These are phyloP conservation scores for Diaporthe citri DNA, from an alignment of 2,329 filamentous ascomycete species.

Conservation along the genomic window DNA sequence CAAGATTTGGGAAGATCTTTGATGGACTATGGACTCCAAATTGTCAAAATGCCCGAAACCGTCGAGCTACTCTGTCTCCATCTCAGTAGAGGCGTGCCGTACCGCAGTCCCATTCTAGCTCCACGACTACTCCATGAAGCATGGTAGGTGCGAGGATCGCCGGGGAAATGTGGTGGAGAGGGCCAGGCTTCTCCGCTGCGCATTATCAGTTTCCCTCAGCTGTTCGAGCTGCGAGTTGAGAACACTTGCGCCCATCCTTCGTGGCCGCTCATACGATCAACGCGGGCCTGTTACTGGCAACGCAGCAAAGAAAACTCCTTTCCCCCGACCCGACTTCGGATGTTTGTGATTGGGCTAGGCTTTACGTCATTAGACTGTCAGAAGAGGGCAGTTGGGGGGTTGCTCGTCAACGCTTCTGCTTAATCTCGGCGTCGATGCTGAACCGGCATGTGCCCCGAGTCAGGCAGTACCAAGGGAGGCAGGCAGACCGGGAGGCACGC, in stretches of 20 bases:
- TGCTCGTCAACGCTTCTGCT: conserved; percentile 31
- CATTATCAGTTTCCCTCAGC: background rate
- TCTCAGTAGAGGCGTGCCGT: conserved; percentile 39
- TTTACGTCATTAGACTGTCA: conserved; percentile 35
- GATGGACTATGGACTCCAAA: conserved; percentile 38
- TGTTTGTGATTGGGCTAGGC: background rate
- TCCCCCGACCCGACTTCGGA: conserved; percentile 32
- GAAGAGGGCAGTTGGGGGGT: conserved; percentile 13
- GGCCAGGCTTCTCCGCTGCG: conserved; percentile 21
- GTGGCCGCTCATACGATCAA: conserved; percentile 2
- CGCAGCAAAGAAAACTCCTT: conserved; percentile 26
- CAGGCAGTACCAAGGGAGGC: conserved; percentile 30
- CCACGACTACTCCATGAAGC: conserved; percentile 36
- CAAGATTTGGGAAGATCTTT: conserved; percentile 40
- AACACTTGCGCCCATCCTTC: background rate
- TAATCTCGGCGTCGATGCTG: conserved; percentile 38
- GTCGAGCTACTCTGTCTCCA: conserved; percentile 37
- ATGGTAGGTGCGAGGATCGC: conserved; percentile 27
- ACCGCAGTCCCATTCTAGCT: conserved; percentile 37
- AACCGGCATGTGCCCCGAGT: conserved; percentile 33
- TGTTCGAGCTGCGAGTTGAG: background rate
- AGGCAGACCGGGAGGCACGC: conserved; percentile 26
- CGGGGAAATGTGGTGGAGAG: conserved; percentile 12
- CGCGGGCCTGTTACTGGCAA: conserved; percentile 11
- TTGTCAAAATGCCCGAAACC: conserved; percentile 31